A percentile compares a stretch with the other conserved stretches of the same genome.
Evolutionary conservation across 345 rosid species (phyloP).

Genomic region (Hibiscus mutabilis): DNA sequence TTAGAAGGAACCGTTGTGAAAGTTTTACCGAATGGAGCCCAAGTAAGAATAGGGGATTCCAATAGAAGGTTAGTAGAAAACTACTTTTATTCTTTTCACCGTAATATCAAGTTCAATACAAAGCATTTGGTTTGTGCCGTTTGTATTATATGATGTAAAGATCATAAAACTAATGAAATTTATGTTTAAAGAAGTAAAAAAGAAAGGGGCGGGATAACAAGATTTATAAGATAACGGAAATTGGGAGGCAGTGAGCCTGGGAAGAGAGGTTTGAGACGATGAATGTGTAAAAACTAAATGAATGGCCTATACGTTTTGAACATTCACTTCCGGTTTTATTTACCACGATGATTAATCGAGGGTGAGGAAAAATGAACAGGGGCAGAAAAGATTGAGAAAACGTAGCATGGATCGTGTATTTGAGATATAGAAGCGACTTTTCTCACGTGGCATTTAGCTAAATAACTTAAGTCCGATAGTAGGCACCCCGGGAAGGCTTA

Average conservation of each 20-base stretch:
- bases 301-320: neutral
- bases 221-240: neutral
- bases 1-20: constrained; percentile 75
- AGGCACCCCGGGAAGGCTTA: neutral
- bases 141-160: neutral
- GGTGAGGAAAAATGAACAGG: neutral
- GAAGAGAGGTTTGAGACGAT: neutral
- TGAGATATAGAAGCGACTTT: neutral
- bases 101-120: neutral
- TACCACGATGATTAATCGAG: neutral
- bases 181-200: neutral
- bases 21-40: constrained; percentile 83
- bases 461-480: neutral
- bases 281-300: neutral
- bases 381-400: neutral
- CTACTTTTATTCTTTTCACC: neutral
- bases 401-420: neutral
- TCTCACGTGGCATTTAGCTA: neutral
- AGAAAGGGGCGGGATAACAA: neutral
- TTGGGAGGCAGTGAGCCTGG: neutral
- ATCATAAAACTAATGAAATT: neutral
- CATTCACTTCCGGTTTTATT: neutral
- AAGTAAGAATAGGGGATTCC: constrained; percentile 68
- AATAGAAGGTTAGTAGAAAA: constrained; percentile 58
- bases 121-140: neutral